A percentile compares a stretch with the other conserved stretches of the same genome.
phyloP scores from a whole-genome alignment of 2,329 filamentous ascomycete species.

The Sphaerulina vaccinii region DNA sequence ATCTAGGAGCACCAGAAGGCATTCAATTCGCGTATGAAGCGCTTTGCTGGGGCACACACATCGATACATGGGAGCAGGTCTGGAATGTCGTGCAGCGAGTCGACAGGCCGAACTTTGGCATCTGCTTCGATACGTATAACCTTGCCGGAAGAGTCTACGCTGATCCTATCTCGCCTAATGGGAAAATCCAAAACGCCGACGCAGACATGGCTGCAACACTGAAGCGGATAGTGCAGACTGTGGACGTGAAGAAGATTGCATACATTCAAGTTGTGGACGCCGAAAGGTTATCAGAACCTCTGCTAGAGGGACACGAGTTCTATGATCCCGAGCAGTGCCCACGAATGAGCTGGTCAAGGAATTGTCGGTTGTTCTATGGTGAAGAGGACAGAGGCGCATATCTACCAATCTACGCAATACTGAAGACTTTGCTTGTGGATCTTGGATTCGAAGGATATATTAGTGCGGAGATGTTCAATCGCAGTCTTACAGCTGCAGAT shows the following conservation, averaged over 20 bases:
- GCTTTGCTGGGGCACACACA: conserved; percentile 68
- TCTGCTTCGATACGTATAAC: conserved; percentile 78
- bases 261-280: conserved; percentile 77
- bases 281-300: conserved; percentile 59
- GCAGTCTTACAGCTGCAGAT: conserved; percentile 55
- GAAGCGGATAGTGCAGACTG: conserved; percentile 50
- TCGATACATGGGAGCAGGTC: conserved; percentile 68
- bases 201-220: conserved; percentile 56
- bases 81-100: conserved; percentile 68
- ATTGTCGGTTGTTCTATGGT: conserved; percentile 69
- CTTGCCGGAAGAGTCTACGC: conserved; percentile 70
- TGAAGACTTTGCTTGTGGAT: conserved; percentile 60
- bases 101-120: conserved; percentile 68
- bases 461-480: conserved; percentile 69
- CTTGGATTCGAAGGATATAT: conserved; percentile 69
- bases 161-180: conserved; percentile 58
- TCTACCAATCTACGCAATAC: conserved; percentile 63
- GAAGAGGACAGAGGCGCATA: conserved; percentile 63
- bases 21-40: conserved; percentile 73
- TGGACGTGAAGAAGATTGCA: conserved; percentile 67
- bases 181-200: conserved; percentile 57
- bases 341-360: conserved; percentile 76
- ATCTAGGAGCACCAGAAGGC: conserved; percentile 60
- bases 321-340: conserved; percentile 58
- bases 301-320: conserved; percentile 58